Evolutionary conservation across 2,329 filamentous ascomycete genomes (phyloP).

Genomic region (Nannizzia gypsea): DNA sequence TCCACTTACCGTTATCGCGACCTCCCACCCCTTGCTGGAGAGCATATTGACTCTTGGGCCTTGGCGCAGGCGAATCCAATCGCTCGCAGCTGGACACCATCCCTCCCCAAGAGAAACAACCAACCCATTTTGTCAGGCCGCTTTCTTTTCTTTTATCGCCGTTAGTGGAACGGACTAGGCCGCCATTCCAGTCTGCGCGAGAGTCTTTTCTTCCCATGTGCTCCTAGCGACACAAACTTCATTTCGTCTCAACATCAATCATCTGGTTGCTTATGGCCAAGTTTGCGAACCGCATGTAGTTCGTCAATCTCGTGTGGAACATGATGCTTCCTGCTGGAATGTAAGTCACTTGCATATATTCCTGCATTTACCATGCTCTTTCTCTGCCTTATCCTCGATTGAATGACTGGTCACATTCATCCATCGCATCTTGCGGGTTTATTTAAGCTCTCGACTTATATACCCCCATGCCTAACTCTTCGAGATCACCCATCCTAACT

Average conservation of each 20-base stretch:
- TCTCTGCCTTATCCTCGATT: background rate
- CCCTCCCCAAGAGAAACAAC: background rate
- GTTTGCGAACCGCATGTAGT: background rate
- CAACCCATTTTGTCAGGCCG: background rate
- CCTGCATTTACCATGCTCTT: background rate
- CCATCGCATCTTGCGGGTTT: background rate
- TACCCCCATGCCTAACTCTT: background rate
- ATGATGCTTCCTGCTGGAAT: background rate
- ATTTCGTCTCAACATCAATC: background rate
- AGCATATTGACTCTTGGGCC: background rate
- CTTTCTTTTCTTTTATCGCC: conserved; percentile 1
- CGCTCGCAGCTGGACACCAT: background rate
- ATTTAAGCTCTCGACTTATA: background rate
- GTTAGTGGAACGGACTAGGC: background rate
- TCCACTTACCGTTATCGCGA: background rate
- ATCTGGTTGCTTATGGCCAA: background rate
- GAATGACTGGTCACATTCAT: background rate
- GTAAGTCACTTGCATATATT: background rate
- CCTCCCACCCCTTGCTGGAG: conserved; percentile 1
- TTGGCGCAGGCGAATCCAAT: conserved; percentile 1
- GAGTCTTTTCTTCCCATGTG: background rate
- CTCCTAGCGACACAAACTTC: background rate
- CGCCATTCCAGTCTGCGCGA: background rate
- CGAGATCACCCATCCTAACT: background rate
- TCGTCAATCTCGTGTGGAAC: background rate